phyloP scores from a whole-genome alignment of 768 basidiomycete genomes.

The Mycena leptocephala region DNA sequence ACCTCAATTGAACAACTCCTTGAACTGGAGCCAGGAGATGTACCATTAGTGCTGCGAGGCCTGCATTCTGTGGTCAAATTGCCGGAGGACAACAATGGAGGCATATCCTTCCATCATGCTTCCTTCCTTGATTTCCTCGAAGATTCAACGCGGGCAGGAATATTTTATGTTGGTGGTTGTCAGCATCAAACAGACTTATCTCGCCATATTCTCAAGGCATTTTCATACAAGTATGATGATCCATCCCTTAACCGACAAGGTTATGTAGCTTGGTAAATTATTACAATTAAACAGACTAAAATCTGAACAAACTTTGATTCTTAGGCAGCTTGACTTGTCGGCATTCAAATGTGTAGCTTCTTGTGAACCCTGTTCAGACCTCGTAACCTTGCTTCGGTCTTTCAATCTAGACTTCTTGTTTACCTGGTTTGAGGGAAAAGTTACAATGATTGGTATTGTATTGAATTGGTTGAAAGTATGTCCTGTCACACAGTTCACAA shows the following conservation, averaged over 20 bases:
- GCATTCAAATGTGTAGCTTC: background rate
- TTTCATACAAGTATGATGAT: background rate
- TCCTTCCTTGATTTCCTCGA: too few species aligned
- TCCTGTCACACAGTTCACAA: background rate
- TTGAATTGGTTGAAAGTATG: background rate
- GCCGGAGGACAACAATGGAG: too few species aligned
- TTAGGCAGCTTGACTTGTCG: background rate
- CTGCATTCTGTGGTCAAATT: background rate
- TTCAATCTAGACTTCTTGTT: background rate
- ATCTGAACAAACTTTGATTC: background rate
- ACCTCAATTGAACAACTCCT: slow-evolving; percentile 2
- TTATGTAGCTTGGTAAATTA: background rate
- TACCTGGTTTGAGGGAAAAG: background rate
- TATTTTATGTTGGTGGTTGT: background rate
- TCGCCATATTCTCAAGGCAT: background rate
- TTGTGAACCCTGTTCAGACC: background rate
- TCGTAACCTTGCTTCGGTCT: background rate
- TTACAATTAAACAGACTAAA: background rate
- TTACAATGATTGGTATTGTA: background rate
- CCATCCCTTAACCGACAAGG: background rate
- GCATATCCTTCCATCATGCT: background rate
- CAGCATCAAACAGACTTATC: background rate
- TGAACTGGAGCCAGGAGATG: background rate
- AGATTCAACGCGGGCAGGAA: background rate
- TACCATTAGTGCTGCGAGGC: background rate